phyloP scores from a whole-genome alignment of 2,329 filamentous ascomycete species.

The Endothia cerciana region DNA sequence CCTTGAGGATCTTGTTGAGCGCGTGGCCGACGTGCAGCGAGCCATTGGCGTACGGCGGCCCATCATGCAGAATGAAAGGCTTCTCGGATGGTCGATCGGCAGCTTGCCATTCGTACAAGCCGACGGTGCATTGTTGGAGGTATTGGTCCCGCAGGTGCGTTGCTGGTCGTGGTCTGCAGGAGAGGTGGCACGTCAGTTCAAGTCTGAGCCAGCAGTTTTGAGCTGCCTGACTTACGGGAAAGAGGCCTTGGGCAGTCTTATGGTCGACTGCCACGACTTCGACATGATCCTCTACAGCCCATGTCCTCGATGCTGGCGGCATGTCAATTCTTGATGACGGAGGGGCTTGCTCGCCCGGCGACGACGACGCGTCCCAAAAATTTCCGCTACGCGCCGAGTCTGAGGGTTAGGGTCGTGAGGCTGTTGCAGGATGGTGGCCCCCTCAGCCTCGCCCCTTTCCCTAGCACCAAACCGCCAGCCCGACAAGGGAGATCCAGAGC shows the following conservation, averaged over 20 bases:
- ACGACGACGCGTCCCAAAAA: background rate
- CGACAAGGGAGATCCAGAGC: background rate
- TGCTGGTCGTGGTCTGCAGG: conserved; percentile 54
- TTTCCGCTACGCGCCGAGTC: background rate
- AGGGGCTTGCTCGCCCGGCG: no score
- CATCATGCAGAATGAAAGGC: conserved; percentile 87
- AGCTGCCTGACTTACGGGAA: conserved; percentile 62
- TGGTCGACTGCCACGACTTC: conserved; percentile 73
- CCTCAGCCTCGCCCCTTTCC: background rate
- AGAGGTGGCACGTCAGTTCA: background rate
- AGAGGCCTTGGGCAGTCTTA: conserved; percentile 74
- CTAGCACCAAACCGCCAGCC: background rate
- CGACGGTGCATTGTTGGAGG: conserved; percentile 79
- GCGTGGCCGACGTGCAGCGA: conserved; percentile 90
- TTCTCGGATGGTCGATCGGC: conserved; percentile 54
- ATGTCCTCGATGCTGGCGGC: conserved; percentile 14
- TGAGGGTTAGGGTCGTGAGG: conserved; percentile 6
- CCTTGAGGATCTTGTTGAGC: conserved; percentile 95
- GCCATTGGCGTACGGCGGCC: conserved; percentile 95
- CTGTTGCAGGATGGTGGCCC: background rate
- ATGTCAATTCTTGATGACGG: background rate
- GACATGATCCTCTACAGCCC: conserved; percentile 39
- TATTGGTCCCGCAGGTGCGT: conserved; percentile 58
- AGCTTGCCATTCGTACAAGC: conserved; percentile 87
- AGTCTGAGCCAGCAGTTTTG: background rate